These are phyloP conservation scores for Pholiota conissans DNA, from an alignment of 768 basidiomycete species.

Conservation along the genomic window DNA sequence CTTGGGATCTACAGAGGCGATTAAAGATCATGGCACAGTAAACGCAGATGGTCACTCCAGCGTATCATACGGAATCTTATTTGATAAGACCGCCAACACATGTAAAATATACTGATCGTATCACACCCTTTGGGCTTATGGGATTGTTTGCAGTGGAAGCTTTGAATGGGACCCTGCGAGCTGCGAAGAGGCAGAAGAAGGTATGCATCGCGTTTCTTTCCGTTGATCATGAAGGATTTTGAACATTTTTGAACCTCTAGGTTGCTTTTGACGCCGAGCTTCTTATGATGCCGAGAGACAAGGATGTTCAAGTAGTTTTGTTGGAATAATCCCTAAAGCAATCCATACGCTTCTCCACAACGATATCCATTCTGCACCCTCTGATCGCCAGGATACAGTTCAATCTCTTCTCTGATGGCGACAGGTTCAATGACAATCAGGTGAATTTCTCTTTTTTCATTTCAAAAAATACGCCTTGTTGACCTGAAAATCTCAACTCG, in stretches of 20 bases:
- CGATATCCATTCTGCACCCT: too few relatives aligned
- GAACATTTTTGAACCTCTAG: neutral
- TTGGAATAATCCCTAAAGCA: slow-evolving; percentile 23
- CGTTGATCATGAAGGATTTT: neutral
- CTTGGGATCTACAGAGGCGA: slow-evolving; percentile 31
- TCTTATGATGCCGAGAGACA: slow-evolving; percentile 51
- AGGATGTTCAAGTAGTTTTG: slow-evolving; percentile 43
- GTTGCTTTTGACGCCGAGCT: slow-evolving; percentile 42
- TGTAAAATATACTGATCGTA: slow-evolving; percentile 25
- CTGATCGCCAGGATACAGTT: too few relatives aligned
- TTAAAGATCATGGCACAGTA: slow-evolving; percentile 40
- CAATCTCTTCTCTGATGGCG: too few relatives aligned
- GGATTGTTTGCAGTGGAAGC: slow-evolving; percentile 40
- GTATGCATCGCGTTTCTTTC: slow-evolving; percentile 17
- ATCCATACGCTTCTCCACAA: too few relatives aligned
- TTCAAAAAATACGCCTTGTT: too few relatives aligned
- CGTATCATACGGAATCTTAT: slow-evolving; percentile 42
- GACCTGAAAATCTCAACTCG: neutral
- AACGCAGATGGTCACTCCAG: slow-evolving; percentile 38
- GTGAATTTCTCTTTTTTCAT: too few relatives aligned
- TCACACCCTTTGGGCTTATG: neutral
- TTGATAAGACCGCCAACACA: slow-evolving; percentile 48
- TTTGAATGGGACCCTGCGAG: slow-evolving; percentile 46
- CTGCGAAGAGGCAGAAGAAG: slow-evolving; percentile 48
- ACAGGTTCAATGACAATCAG: too few relatives aligned